Evolutionary conservation across 2,329 filamentous ascomycete species (phyloP).

Genomic region (Chrysoporthe puriensis): DNA sequence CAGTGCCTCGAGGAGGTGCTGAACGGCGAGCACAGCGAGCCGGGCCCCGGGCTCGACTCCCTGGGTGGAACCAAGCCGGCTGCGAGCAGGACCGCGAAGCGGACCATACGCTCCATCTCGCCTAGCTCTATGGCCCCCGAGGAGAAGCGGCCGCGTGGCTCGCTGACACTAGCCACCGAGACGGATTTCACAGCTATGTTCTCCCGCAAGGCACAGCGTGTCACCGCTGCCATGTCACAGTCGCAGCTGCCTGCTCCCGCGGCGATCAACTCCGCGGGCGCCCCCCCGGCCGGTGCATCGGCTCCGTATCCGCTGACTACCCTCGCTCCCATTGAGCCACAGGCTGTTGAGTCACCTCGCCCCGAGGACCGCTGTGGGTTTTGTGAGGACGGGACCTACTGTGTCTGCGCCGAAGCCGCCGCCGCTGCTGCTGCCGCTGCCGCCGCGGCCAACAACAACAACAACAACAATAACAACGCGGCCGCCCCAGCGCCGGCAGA

Average conservation of each 20-base stretch:
- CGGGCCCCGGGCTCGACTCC: conserved; percentile 11
- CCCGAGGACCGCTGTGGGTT: conserved; percentile 77
- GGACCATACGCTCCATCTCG: conserved; percentile 39
- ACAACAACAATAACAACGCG: neutral
- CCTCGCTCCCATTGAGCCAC: conserved; percentile 20
- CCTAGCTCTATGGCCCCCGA: conserved; percentile 45
- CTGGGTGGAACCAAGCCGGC: conserved; percentile 8
- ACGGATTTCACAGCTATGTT: conserved; percentile 76
- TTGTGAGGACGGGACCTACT: conserved; percentile 80
- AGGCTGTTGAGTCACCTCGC: conserved; percentile 24
- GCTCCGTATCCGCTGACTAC: conserved; percentile 35
- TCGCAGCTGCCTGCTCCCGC: conserved; percentile 40
- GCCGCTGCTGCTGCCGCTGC: conserved; percentile 30
- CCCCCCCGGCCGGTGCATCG: conserved; percentile 31
- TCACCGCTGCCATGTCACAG: conserved; percentile 29
- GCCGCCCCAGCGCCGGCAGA: conserved; percentile 3
- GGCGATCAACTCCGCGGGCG: conserved; percentile 28
- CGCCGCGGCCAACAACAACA: neutral
- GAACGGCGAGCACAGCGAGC: conserved; percentile 38
- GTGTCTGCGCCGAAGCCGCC: conserved; percentile 71
- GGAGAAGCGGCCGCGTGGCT: conserved; percentile 60
- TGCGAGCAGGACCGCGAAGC: conserved; percentile 24
- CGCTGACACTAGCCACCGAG: conserved; percentile 56
- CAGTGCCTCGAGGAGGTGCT: conserved; percentile 59
- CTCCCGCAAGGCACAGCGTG: conserved; percentile 47